Percentiles rank a stretch among this genome's conserved stretches.
Evolutionary conservation across 352 stramenopile species (phyloP).

Genomic region (Phytophthora macrochlamydospora): DNA sequence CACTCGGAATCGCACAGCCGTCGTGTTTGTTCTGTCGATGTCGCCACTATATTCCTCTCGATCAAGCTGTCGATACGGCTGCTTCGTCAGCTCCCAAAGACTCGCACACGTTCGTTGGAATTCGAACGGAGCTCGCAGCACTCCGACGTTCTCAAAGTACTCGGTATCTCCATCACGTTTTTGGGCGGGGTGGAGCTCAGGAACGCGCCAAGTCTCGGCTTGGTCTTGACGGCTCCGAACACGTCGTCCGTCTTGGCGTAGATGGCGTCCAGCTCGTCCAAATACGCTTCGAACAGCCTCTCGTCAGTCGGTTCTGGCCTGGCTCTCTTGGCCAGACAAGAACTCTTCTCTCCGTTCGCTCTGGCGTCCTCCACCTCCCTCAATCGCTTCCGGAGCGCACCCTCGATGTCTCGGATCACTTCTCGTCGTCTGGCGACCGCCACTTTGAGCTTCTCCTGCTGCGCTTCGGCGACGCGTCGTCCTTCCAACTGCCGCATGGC

Average conservation of each 20-base stretch:
- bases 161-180: conserved; percentile 25
- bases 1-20: conserved; percentile 25
- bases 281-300: conserved; percentile 31
- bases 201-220: conserved; percentile 13
- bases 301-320: conserved; percentile 8
- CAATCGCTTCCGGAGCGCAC: conserved; percentile 11
- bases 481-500: conserved; percentile 23
- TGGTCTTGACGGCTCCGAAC: conserved; percentile 9
- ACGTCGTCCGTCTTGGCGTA: conserved; percentile 33
- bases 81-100: conserved; percentile 18
- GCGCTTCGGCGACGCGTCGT: conserved; percentile 6
- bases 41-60: conserved; percentile 21
- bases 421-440: conserved; percentile 17
- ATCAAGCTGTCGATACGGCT: conserved; percentile 27
- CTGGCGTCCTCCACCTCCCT: conserved; percentile 6
- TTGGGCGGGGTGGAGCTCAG: conserved; percentile 15
- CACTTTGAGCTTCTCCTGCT: conserved; percentile 18
- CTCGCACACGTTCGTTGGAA: conserved; percentile 13
- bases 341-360: not conserved
- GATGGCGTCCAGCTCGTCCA: conserved; percentile 28
- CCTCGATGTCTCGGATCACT: conserved; percentile 19
- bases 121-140: conserved; percentile 16
- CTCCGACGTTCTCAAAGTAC: conserved; percentile 29
- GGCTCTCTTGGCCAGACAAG: not conserved
- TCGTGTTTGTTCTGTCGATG: conserved; percentile 10